Evolutionary conservation across 2,329 filamentous ascomycete genomes (phyloP).

Genomic region (Penicillium sp.): DNA sequence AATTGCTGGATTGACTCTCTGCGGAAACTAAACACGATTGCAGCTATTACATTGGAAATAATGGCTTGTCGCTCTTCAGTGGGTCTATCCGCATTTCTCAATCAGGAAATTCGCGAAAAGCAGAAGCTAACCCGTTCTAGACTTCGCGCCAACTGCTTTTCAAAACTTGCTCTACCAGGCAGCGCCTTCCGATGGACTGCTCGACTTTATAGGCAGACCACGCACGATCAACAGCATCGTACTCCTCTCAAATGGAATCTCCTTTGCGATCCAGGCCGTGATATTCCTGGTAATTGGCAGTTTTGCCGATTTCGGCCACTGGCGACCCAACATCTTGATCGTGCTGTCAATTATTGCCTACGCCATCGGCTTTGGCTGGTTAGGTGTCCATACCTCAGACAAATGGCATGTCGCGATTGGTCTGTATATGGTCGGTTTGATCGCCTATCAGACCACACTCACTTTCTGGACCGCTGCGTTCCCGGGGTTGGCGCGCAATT

Average conservation of each 20-base stretch:
- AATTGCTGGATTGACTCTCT: conserved; percentile 1
- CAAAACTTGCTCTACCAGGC: conserved; percentile 64
- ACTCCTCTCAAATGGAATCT: conserved; percentile 63
- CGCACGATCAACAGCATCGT: conserved; percentile 66
- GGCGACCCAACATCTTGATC: conserved; percentile 62
- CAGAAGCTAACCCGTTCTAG: conserved; percentile 17
- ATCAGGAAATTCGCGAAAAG: background rate
- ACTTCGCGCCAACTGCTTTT: conserved; percentile 63
- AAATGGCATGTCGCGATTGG: conserved; percentile 61
- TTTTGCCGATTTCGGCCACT: conserved; percentile 62
- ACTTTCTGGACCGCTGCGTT: conserved; percentile 69
- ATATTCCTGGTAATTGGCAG: conserved; percentile 48
- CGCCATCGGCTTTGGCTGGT: conserved; percentile 64
- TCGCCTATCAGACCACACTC: conserved; percentile 64
- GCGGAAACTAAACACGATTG: conserved; percentile 25
- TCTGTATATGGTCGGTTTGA: conserved; percentile 64
- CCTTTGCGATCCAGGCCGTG: conserved; percentile 64
- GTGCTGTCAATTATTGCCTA: conserved; percentile 60
- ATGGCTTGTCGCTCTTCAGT: conserved; percentile 61
- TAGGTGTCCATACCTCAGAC: conserved; percentile 59
- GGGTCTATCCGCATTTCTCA: conserved; percentile 5
- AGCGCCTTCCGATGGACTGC: conserved; percentile 51
- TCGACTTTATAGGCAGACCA: conserved; percentile 55
- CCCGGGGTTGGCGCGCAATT: conserved; percentile 56
- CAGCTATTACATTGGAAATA: conserved; percentile 65